A percentile compares a stretch with the other conserved stretches of the same genome.
Evolutionary conservation across 2,329 filamentous ascomycete genomes (phyloP).

Genomic region (Coniella vitis): DNA sequence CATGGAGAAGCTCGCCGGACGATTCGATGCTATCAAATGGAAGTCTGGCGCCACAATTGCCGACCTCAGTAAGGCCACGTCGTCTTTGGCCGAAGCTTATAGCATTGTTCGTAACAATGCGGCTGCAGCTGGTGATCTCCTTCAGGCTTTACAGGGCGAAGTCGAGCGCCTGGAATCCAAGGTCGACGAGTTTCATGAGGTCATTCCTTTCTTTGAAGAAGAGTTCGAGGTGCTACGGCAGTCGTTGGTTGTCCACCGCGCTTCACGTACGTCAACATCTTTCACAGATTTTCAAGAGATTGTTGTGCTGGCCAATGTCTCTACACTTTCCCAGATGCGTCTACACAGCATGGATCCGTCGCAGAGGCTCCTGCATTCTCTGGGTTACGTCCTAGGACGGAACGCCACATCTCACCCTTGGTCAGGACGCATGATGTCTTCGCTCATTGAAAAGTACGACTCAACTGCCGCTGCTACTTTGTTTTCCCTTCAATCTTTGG

Average conservation of each 20-base stretch:
- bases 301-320: slow-evolving; percentile 40
- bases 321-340: slow-evolving; percentile 37
- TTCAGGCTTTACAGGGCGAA: slow-evolving; percentile 43
- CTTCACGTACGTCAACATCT: slow-evolving; percentile 20
- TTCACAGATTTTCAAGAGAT: slow-evolving; percentile 30
- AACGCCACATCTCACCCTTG: slow-evolving; percentile 34
- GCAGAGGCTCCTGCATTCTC: slow-evolving; percentile 36
- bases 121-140: slow-evolving; percentile 37
- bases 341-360: slow-evolving; percentile 31
- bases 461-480: slow-evolving; percentile 47
- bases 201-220: slow-evolving; percentile 43
- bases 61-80: slow-evolving; percentile 47
- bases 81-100: slow-evolving; percentile 50
- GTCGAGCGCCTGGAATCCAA: slow-evolving; percentile 44
- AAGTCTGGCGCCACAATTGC: slow-evolving; percentile 44
- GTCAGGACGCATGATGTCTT: slow-evolving; percentile 39
- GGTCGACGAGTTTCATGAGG: slow-evolving; percentile 33
- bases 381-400: slow-evolving; percentile 38
- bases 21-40: slow-evolving; percentile 58
- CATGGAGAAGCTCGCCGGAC: slow-evolving; percentile 48
- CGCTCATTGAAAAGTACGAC: slow-evolving; percentile 50
- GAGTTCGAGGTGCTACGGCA: slow-evolving; percentile 55
- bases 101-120: slow-evolving; percentile 43
- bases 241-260: slow-evolving; percentile 35
- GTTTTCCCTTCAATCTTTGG: slow-evolving; percentile 54